These are phyloP conservation scores for Cyanodermella asteris DNA, from an alignment of 2,329 filamentous ascomycete species.

Conservation along the genomic window DNA sequence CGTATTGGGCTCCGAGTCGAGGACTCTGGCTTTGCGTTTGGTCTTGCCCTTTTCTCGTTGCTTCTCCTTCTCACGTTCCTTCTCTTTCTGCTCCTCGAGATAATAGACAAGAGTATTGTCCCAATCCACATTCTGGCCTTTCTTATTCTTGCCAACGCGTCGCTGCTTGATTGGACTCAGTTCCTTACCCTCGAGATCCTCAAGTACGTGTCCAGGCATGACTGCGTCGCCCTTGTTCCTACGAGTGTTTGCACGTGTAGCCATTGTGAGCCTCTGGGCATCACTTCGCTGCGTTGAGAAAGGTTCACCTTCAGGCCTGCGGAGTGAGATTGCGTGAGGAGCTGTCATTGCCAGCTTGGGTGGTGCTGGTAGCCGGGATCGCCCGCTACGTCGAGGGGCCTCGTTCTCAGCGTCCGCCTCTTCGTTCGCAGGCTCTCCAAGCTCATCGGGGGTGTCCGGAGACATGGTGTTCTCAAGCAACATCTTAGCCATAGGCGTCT, in stretches of 20 bases:
- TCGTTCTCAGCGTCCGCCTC: too few species aligned
- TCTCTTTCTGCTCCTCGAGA: conserved; percentile 14
- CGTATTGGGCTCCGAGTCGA: too few species aligned
- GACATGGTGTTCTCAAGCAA: too few species aligned
- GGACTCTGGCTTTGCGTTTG: neutral
- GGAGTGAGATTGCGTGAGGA: too few species aligned
- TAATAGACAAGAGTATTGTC: conserved; percentile 24
- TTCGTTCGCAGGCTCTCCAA: too few species aligned
- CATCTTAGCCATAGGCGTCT: too few species aligned
- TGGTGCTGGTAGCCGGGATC: too few species aligned
- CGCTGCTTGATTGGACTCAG: neutral
- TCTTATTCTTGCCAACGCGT: conserved; percentile 11
- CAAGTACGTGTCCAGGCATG: conserved; percentile 20
- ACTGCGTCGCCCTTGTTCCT: conserved; percentile 27
- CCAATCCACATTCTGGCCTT: conserved; percentile 19
- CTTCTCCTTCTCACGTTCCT: conserved; percentile 4
- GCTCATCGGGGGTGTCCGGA: too few species aligned
- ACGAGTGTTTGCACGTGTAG: conserved; percentile 26
- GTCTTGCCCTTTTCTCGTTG: conserved; percentile 1
- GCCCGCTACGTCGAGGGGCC: too few species aligned
- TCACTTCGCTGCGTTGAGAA: too few species aligned
- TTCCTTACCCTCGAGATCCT: conserved; percentile 17
- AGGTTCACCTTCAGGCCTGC: too few species aligned
- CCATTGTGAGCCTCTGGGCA: conserved; percentile 24
- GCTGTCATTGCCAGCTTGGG: too few species aligned